Evolutionary conservation across 2,329 filamentous ascomycete genomes (phyloP).

Genomic region (Coccinonectria pachysandricola): DNA sequence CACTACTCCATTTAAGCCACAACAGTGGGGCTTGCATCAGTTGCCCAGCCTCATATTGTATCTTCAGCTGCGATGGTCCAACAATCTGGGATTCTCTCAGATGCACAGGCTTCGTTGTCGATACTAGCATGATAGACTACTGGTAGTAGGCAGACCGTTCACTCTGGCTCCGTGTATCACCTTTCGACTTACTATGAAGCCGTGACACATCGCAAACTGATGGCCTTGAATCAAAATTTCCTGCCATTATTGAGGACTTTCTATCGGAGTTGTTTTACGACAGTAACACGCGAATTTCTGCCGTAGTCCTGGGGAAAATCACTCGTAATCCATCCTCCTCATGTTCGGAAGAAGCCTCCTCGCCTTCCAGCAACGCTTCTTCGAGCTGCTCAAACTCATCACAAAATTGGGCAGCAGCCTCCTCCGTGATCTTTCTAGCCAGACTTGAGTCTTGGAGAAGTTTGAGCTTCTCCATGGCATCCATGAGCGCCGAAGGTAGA

Average conservation of each 20-base stretch:
- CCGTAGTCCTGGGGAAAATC: constrained; percentile 48
- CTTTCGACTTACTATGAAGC: too few relatives aligned
- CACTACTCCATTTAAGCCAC: not conserved
- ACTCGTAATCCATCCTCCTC: constrained; percentile 19
- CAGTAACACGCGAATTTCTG: constrained; percentile 49
- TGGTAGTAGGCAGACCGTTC: too few relatives aligned
- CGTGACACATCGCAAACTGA: too few relatives aligned
- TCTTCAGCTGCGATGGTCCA: too few relatives aligned
- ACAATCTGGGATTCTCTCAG: too few relatives aligned
- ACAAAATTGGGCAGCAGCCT: constrained; percentile 76
- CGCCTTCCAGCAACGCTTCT: constrained; percentile 34
- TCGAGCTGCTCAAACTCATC: constrained; percentile 63
- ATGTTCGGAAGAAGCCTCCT: constrained; percentile 24
- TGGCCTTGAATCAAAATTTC: too few relatives aligned
- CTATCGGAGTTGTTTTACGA: constrained; percentile 26
- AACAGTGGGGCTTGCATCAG: too few relatives aligned
- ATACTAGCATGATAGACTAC: too few relatives aligned
- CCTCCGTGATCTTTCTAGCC: constrained; percentile 67
- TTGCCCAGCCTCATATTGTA: too few relatives aligned
- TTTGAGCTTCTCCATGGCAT: constrained; percentile 74
- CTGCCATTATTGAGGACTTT: not conserved
- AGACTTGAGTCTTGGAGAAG: constrained; percentile 61
- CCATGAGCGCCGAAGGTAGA: constrained; percentile 83
- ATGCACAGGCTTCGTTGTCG: too few relatives aligned
- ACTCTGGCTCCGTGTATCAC: too few relatives aligned